These are phyloP conservation scores for Dissoconium aciculare DNA, from an alignment of 2,329 filamentous ascomycete genomes.

Conservation along the genomic window DNA sequence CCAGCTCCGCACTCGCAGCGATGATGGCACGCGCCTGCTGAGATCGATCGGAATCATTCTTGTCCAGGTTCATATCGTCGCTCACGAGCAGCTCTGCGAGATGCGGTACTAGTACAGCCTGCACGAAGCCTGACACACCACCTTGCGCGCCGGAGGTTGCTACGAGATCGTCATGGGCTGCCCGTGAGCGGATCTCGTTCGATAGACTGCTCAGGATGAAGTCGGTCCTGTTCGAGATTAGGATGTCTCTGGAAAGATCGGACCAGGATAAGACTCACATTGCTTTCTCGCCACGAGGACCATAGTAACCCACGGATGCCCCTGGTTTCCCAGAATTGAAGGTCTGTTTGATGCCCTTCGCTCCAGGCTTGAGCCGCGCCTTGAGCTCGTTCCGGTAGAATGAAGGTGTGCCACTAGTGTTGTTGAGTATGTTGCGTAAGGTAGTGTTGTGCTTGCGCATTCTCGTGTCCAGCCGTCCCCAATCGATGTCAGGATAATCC, in stretches of 20 bases:
- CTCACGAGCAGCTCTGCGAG: slow-evolving; percentile 22
- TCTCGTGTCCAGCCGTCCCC: slow-evolving; percentile 15
- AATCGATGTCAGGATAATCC: slow-evolving; percentile 23
- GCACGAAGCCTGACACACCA: slow-evolving; percentile 24
- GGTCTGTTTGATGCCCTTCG: slow-evolving; percentile 10
- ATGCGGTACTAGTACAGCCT: slow-evolving; percentile 25
- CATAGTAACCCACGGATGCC: slow-evolving; percentile 23
- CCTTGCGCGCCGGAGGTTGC: slow-evolving; percentile 19
- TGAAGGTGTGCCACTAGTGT: slow-evolving; percentile 9
- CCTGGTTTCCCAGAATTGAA: slow-evolving; percentile 7
- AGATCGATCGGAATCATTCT: slow-evolving; percentile 6
- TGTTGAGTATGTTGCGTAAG: slow-evolving; percentile 16
- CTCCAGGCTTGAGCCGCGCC: slow-evolving; percentile 12
- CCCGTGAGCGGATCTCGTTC: slow-evolving; percentile 16
- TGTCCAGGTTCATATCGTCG: slow-evolving; percentile 21
- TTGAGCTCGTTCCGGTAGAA: slow-evolving; percentile 16
- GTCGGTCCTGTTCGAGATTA: slow-evolving; percentile 16
- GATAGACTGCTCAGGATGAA: slow-evolving; percentile 20
- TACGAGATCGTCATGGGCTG: slow-evolving; percentile 20
- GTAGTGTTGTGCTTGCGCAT: slow-evolving; percentile 16
- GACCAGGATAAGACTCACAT: slow-evolving; percentile 16
- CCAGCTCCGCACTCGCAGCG: slow-evolving; percentile 20
- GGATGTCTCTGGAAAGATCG: neutral
- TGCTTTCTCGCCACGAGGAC: slow-evolving; percentile 21
- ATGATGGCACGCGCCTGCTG: slow-evolving; percentile 15